A percentile compares a stretch with the other conserved stretches of the same genome.
These are phyloP conservation scores for Solanum virginianum DNA, from an alignment of 257 asterid genomes.

Conservation along the genomic window DNA sequence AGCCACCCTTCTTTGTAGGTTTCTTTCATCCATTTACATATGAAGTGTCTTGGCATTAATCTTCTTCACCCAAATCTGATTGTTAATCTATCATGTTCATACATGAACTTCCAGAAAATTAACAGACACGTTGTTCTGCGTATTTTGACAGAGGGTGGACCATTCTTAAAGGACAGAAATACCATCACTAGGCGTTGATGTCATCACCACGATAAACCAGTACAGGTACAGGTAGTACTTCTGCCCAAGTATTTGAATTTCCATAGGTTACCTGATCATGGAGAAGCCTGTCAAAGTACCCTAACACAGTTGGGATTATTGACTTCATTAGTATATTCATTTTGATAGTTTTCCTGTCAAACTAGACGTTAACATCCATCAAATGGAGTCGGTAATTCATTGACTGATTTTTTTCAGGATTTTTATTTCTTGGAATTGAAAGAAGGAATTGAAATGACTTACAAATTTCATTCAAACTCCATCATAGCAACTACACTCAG, in stretches of 20 bases:
- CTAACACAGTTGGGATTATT: background rate
- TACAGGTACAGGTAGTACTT: background rate
- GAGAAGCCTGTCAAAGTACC: background rate
- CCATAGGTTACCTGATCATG: background rate
- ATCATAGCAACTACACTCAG: background rate
- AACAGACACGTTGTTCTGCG: background rate
- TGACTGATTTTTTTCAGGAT: background rate
- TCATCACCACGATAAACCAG: background rate
- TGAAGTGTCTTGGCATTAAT: background rate
- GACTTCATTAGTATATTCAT: background rate
- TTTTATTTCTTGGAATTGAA: background rate
- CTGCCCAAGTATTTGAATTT: background rate
- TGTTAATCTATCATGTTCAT: background rate
- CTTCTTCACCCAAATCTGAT: background rate
- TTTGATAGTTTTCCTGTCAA: background rate
- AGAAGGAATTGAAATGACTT: background rate
- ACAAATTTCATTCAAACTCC: background rate
- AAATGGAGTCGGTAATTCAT: background rate
- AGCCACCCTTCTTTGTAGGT: background rate
- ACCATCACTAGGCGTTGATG: conserved; percentile 47
- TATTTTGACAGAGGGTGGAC: conserved; percentile 73
- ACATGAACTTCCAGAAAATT: background rate
- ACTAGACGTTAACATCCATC: background rate
- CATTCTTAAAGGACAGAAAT: conserved; percentile 83
- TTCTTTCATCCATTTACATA: background rate